phyloP scores from a whole-genome alignment of 352 stramenopile genomes.

The Globisporangium ultimum region DNA sequence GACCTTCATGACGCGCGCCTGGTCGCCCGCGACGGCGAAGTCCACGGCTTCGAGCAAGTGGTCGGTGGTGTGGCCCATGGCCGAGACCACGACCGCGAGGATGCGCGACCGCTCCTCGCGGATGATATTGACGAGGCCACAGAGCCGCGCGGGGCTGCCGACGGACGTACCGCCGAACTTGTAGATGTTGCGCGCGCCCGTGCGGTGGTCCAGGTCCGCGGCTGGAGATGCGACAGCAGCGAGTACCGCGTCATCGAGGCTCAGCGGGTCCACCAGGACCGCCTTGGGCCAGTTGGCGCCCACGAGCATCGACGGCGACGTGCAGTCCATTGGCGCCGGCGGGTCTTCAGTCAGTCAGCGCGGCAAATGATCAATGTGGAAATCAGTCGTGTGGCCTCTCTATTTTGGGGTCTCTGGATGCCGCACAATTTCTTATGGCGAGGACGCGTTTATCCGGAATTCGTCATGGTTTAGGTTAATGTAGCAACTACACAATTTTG shows the following conservation, averaged over 20 bases:
- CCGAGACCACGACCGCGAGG: conserved; percentile 70
- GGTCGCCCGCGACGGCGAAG: conserved; percentile 50
- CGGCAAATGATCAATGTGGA: too few relatives aligned
- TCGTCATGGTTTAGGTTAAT: too few relatives aligned
- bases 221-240: conserved; percentile 5
- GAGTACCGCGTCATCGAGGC: conserved; percentile 20
- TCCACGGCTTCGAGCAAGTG: conserved; percentile 63
- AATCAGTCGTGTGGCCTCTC: too few relatives aligned
- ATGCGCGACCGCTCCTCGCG: conserved; percentile 53
- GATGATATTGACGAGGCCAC: conserved; percentile 62
- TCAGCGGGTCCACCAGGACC: conserved; percentile 26
- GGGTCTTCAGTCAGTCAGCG: too few relatives aligned
- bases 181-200: conserved; percentile 71
- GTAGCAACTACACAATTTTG: too few relatives aligned
- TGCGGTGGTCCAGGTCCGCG: conserved; percentile 52
- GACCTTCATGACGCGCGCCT: conserved; percentile 32
- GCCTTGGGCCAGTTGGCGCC: conserved; percentile 46
- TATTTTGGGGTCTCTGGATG: too few relatives aligned
- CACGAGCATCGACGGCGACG: conserved; percentile 66
- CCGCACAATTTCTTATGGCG: too few relatives aligned
- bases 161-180: conserved; percentile 84
- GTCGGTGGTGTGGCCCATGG: conserved; percentile 81
- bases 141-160: conserved; percentile 56
- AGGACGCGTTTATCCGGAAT: too few relatives aligned
- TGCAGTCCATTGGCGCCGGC: conserved; percentile 55